Base-by-base conservation (phyloP, 75 land plant species). In the Gnetum montanum region DNA sequence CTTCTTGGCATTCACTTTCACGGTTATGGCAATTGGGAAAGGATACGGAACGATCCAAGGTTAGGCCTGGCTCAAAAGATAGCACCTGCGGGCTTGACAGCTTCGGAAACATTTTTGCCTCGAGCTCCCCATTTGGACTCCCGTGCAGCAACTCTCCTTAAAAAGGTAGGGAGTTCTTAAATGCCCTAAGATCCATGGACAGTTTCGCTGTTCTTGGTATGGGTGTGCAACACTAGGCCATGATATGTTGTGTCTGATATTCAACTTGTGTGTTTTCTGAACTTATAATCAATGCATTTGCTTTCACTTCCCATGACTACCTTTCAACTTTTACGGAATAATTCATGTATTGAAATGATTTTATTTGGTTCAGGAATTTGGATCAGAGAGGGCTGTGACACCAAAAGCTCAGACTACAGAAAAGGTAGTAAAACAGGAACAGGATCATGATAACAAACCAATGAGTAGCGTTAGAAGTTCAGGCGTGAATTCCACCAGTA, bases 21-120 rank as follows among this genome's bases (percentile, higher is more conserved):
- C 71, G 99, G 99, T 28, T 92, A 71, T 66, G 99, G 99, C 25
- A 95, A 84, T 60, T 95, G 99, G 99, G 99, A 95, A 62, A 86
- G 74, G 70, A 84, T 95, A 37, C 59, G 99, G 49, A 61, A 77
- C 11, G 99, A 95, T 60, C 55, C 76, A 18, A 83, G 62, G 56
- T 88, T 95, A 65, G 77, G 88, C 35, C 81, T 95, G 15, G 59
- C 62, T 8, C 73, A 78, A 59, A 95, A 95, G 59, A 86, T 95
- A 67, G 99, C 99, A 68, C 92, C 99, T 19, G 88, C 67, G 34
- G 84, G 83, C 29, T 76, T 81, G 57, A 74, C 82, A n/a, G 84
- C 85, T 36, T 70, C 71, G n/a, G 91, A 90, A 58, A 95, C 99
- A 10, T 86, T 83, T 59, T 57, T 90, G 25, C 97, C 99, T 18